phyloP scores from a whole-genome alignment of 192 early-diverging fungal species.

The Haplosporangium gracile region DNA sequence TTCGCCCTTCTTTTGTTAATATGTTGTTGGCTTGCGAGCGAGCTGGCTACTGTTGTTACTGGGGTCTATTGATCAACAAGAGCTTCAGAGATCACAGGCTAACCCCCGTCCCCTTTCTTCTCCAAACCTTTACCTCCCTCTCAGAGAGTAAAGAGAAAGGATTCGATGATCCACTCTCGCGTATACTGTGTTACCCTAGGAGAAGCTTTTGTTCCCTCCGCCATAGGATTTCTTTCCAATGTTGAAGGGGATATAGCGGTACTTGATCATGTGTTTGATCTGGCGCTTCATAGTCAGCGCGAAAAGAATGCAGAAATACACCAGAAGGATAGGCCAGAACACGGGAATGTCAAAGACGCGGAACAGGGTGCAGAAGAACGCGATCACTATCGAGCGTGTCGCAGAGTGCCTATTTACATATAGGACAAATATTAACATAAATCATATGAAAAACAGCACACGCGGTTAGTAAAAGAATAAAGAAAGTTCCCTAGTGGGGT shows the following conservation, averaged over 20 bases:
- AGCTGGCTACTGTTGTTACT: too few relatives aligned
- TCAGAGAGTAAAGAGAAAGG: too few relatives aligned
- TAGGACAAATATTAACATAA: neutral
- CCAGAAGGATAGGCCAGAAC: conserved; percentile 98
- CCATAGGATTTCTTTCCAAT: conserved; percentile 83
- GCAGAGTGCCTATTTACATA: conserved; percentile 75
- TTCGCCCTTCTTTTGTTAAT: too few relatives aligned
- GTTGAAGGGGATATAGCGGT: conserved; percentile 91
- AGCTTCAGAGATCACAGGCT: too few relatives aligned
- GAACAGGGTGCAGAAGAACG: conserved; percentile 91
- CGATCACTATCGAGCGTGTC: conserved; percentile 85
- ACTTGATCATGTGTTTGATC: conserved; percentile 98
- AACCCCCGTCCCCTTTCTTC: too few relatives aligned
- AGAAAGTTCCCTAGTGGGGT: neutral
- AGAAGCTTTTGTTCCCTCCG: conserved; percentile 28
- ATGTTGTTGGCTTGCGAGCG: too few relatives aligned
- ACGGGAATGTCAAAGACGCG: conserved; percentile 94
- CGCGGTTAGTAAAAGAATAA: neutral
- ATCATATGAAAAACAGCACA: neutral
- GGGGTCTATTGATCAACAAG: too few relatives aligned
- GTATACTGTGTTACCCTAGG: neutral
- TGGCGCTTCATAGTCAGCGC: conserved; percentile 96
- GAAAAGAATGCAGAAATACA: conserved; percentile 97
- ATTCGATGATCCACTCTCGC: neutral
- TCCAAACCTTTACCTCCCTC: neutral